phyloP scores from a whole-genome alignment of 2,329 filamentous ascomycete species.

The Exserohilum turcica region DNA sequence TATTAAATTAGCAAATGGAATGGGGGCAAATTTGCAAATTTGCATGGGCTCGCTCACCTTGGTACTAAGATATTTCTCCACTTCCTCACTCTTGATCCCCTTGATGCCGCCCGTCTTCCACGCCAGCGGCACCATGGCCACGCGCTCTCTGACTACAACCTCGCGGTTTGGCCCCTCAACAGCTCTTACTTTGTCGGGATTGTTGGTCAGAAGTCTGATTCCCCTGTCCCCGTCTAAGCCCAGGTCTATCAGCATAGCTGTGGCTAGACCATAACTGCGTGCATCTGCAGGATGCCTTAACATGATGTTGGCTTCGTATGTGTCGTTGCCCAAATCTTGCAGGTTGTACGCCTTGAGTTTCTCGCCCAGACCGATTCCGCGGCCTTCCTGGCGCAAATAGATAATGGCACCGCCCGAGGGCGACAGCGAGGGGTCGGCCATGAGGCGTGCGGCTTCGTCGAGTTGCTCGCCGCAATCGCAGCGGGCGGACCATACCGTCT shows the following conservation, averaged over 20 bases:
- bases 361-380: constrained; percentile 90
- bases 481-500: constrained; percentile 96
- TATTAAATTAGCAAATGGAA: constrained; percentile 14
- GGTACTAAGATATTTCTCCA: constrained; percentile 91
- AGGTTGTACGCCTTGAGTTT: constrained; percentile 98
- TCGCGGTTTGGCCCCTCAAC: constrained; percentile 91
- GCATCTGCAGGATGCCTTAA: constrained; percentile 93
- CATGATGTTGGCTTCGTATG: constrained; percentile 91
- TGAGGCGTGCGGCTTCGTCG: constrained; percentile 91
- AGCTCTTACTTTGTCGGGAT: constrained; percentile 93
- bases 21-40: constrained; percentile 8
- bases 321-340: constrained; percentile 96
- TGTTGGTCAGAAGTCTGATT: constrained; percentile 88
- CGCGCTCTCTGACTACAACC: constrained; percentile 83
- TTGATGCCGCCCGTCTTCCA: constrained; percentile 81
- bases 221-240: constrained; percentile 71
- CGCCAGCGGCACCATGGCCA: constrained; percentile 92
- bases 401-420: constrained; percentile 84
- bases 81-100: constrained; percentile 84
- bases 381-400: constrained; percentile 93
- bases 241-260: constrained; percentile 88
- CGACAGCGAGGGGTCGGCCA: constrained; percentile 70
- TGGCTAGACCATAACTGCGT: constrained; percentile 92
- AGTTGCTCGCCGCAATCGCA: constrained; percentile 98
- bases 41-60: constrained; percentile 66